phyloP scores from a whole-genome alignment of 768 basidiomycete species.

The Psilocybe tampanensis region DNA sequence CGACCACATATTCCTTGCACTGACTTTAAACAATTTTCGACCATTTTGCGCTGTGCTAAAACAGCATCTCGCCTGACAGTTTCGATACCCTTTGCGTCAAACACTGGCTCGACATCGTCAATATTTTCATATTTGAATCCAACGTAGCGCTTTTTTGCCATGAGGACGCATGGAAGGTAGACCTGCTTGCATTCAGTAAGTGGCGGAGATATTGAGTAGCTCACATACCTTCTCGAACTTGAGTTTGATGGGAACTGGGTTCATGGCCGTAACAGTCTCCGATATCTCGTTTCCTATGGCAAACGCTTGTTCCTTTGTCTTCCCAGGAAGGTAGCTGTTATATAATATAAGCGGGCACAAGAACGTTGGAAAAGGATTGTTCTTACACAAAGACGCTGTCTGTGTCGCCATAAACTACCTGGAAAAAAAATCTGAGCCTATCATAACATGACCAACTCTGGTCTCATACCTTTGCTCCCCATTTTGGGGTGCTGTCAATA shows the following conservation, averaged over 20 bases:
- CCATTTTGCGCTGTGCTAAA: constrained; percentile 90
- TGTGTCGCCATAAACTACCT: constrained; percentile 97
- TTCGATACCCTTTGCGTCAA: constrained; percentile 98
- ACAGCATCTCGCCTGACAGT: constrained; percentile 94
- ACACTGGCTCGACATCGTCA: constrained; percentile 75
- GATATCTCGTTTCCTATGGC: constrained; percentile 92
- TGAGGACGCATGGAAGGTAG: constrained; percentile 90
- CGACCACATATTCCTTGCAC: constrained; percentile 13
- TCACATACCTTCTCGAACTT: constrained; percentile 92
- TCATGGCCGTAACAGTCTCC: constrained; percentile 79
- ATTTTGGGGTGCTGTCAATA: constrained; percentile 76
- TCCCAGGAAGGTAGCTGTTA: constrained; percentile 81
- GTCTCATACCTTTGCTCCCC: constrained; percentile 73
- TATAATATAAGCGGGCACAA: neutral
- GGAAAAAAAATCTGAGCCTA: neutral
- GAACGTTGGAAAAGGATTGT: neutral
- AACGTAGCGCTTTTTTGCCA: constrained; percentile 98
- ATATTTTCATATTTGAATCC: constrained; percentile 92
- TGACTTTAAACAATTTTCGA: constrained; percentile 87
- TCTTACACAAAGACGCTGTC: constrained; percentile 87
- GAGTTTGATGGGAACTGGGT: constrained; percentile 90
- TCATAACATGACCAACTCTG: constrained; percentile 15
- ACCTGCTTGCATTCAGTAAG: constrained; percentile 58
- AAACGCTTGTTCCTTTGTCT: constrained; percentile 93
- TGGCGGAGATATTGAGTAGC: neutral